Evolutionary conservation across 2,329 filamentous ascomycete genomes (phyloP), one percentile per base, ranked within the genome.

Genomic region (Nannizziopsis barbatae): DNA sequence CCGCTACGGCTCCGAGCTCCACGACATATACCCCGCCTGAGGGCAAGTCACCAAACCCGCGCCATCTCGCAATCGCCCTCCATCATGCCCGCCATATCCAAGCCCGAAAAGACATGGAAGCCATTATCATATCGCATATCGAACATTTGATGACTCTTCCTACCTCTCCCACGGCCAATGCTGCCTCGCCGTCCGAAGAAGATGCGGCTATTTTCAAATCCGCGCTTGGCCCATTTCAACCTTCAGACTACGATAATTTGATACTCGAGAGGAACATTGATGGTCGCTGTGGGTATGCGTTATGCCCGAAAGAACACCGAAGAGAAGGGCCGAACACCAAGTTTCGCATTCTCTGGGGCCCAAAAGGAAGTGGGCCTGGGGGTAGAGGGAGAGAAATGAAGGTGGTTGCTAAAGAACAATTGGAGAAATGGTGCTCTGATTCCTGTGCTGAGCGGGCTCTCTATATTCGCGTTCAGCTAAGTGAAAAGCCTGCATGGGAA

Each of bases 231-330:
- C 73, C 79, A 38, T 96, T 95, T 67, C 86, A 90, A 62, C 86
- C 89, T 0, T 75, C 77, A 46, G 90, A 98, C 70, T 94, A 93
- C 70, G 87, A 95, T 61, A 84, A 86, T 55, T 72, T 96, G 43
- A 81, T 95, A 52, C 77, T 84, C 55, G 92, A 98, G 71, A 84
- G 92, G 59, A 93, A 94, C 63, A 83, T 86, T 55, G 82, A 86
- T 57, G 78, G 76, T 38, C 74, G 78, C 15, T 98, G 92, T 67
- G 92, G 88, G 1, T 96, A 95, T 63, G 73, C 77, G 0, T 74
- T 96, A 22, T 98, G 92, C 64, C 68, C 78, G 0, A 75, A 74
- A 12, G 73, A 78, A n/a, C 80, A 80, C 35, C 71, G 75, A 30
- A 72, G 73, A 30, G 72, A 76, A 45, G 68, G 73, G 12, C 68